Evolutionary conservation across 257 asterid species (phyloP), one percentile per base, ranked within the genome.

Genomic region (Nicotiana tabacum): DNA sequence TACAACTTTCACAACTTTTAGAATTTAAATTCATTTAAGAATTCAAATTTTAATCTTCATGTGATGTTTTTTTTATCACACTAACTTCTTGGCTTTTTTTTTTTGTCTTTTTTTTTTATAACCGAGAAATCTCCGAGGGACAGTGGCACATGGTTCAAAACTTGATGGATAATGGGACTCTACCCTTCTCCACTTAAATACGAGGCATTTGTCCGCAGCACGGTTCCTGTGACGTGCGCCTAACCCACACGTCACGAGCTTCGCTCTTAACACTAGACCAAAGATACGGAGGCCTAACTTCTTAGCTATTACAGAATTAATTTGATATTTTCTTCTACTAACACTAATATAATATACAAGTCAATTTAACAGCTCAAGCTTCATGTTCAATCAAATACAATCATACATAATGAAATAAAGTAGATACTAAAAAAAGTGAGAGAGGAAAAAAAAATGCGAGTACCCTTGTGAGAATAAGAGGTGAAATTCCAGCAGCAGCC

Each of bases 401-500:
- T 13, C 37, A 74, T 3, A 27, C 15, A 27, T 27, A 6, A 74
- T 27, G 62, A 27, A 48, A 43, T 5, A 2, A 6, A 0, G 0
- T 4, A 6, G 46, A 13, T 66, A 66, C 33, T 32, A 32, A 66
- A 21, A 32, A 66, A 68, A 37, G 16, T 27, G 27, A 37, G 9
- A 37, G 9, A 37, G 9, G 48, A 9, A 43, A 21, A 6, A n/a
- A 24, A 6, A 1, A 68, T 43, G 2, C 13, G 77, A 87, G 32
- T 89, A 94, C 99, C 96, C 99, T 91, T 5, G 95, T 93, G 5
- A 96, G 94, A 85, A 94, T 90, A 77, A 96, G 97, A 29, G 99
- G 96, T 12, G 96, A 88, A 86, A 90, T 86, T 81, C 92, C 92
- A 13, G 74, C 57, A 85, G 77, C 84, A 39, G 90, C 85, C 12